These are phyloP conservation scores for Phyllosticta citribraziliensis DNA, from an alignment of 2,329 filamentous ascomycete genomes.

Conservation along the genomic window DNA sequence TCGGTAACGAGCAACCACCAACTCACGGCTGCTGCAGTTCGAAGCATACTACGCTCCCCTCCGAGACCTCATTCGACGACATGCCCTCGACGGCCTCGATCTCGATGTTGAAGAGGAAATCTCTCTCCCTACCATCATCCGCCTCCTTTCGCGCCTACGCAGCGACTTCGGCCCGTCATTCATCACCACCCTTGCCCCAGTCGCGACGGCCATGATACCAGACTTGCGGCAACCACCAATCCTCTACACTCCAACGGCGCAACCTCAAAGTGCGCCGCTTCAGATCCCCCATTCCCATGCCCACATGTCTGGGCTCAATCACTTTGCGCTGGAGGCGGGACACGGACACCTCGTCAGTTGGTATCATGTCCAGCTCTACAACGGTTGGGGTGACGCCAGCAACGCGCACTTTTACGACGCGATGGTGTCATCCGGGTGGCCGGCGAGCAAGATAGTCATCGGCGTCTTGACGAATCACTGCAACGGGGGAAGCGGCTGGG, in stretches of 20 bases:
- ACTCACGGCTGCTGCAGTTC: slow-evolving; percentile 38
- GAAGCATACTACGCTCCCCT: slow-evolving; percentile 66
- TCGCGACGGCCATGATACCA: slow-evolving; percentile 61
- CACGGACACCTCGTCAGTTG: slow-evolving; percentile 52
- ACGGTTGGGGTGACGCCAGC: slow-evolving; percentile 66
- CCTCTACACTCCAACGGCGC: slow-evolving; percentile 14
- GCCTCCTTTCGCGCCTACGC: slow-evolving; percentile 39
- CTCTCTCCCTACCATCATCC: slow-evolving; percentile 52
- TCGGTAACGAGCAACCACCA: neutral
- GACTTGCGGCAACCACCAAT: slow-evolving; percentile 23
- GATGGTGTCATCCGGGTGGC: slow-evolving; percentile 57
- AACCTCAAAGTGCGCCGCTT: slow-evolving; percentile 22
- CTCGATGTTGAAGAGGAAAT: slow-evolving; percentile 57
- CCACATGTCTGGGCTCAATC: slow-evolving; percentile 75
- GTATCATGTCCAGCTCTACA: slow-evolving; percentile 93
- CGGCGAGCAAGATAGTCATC: slow-evolving; percentile 62
- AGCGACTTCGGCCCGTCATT: slow-evolving; percentile 60
- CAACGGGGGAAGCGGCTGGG: slow-evolving; percentile 53
- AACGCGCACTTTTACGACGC: slow-evolving; percentile 42
- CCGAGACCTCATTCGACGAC: slow-evolving; percentile 50
- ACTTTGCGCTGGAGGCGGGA: slow-evolving; percentile 56
- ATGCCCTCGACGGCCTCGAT: slow-evolving; percentile 33
- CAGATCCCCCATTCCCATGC: slow-evolving; percentile 27
- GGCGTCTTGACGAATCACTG: slow-evolving; percentile 70
- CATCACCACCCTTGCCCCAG: slow-evolving; percentile 72